phyloP scores from a whole-genome alignment of 2,329 filamentous ascomycete species.

The Trichoderma semiorbis region DNA sequence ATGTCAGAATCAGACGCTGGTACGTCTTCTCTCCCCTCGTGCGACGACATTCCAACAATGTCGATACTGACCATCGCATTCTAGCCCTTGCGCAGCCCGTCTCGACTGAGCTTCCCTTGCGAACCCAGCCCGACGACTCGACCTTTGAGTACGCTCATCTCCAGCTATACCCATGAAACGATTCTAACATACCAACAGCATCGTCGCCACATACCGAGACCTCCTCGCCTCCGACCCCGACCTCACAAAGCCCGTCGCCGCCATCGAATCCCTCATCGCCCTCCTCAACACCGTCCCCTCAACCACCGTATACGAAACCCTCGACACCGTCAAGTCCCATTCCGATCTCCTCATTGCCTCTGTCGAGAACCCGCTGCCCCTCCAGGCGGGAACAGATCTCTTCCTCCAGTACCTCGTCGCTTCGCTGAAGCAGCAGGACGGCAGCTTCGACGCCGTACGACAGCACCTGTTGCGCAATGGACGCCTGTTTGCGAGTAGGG shows the following conservation, averaged over 20 bases:
- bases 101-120: constrained; percentile 23
- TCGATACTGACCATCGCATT: neutral
- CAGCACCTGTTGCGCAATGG: constrained; percentile 83
- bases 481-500: constrained; percentile 78
- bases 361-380: constrained; percentile 83
- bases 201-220: constrained; percentile 53
- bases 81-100: constrained; percentile 9
- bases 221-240: constrained; percentile 67
- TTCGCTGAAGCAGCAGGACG: constrained; percentile 57
- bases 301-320: constrained; percentile 89
- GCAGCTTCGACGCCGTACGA: constrained; percentile 71
- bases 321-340: constrained; percentile 76
- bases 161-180: neutral
- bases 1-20: constrained; percentile 11
- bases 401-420: constrained; percentile 92
- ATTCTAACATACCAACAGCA: constrained; percentile 36
- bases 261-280: constrained; percentile 86
- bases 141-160: constrained; percentile 35
- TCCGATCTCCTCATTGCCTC: constrained; percentile 73
- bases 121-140: constrained; percentile 23
- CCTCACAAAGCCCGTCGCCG: constrained; percentile 91
- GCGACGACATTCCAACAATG: neutral
- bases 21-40: neutral
- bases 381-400: constrained; percentile 90
- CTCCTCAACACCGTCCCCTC: constrained; percentile 76